These are phyloP conservation scores for Yamadazyma songkhlaensis DNA, from an alignment of 1,139 yeast species.

Conservation along the genomic window DNA sequence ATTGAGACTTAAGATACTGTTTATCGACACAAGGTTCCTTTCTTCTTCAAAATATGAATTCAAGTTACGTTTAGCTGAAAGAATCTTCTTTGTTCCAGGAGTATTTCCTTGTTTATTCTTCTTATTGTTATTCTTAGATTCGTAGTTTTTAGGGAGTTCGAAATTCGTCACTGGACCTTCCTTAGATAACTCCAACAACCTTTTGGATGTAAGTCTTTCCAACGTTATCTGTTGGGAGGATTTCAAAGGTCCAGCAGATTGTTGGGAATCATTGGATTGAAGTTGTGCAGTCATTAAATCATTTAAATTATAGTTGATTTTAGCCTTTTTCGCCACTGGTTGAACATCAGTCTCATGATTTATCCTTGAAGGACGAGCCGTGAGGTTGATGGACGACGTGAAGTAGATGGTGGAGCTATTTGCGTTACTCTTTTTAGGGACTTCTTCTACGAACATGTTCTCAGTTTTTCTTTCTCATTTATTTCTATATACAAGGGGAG, in stretches of 20 bases:
- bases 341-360: constrained; percentile 17
- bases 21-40: constrained; percentile 41
- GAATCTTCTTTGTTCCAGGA: constrained; percentile 43
- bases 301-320: constrained; percentile 45
- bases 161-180: constrained; percentile 30
- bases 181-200: constrained; percentile 35
- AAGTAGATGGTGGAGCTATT: constrained; percentile 41
- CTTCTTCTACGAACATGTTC: constrained; percentile 44
- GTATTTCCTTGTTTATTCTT: constrained; percentile 41
- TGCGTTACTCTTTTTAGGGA: constrained; percentile 35
- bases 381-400: constrained; percentile 42
- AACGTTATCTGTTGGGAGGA: constrained; percentile 44
- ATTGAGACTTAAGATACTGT: constrained; percentile 39
- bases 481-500: constrained; percentile 4
- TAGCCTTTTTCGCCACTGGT: constrained; percentile 30
- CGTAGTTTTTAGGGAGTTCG: constrained; percentile 43
- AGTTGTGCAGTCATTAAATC: constrained; percentile 46
- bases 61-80: constrained; percentile 45
- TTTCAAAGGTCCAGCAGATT: constrained; percentile 34
- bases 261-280: constrained; percentile 28
- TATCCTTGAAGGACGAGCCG: constrained; percentile 33
- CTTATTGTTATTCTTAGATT: constrained; percentile 28
- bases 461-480: neutral
- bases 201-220: constrained; percentile 37
- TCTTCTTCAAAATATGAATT: constrained; percentile 50